A percentile compares a stretch with the other conserved stretches of the same genome.
phyloP scores from a whole-genome alignment of 2,329 filamentous ascomycete species.

The Penicillium sclerotigenum region DNA sequence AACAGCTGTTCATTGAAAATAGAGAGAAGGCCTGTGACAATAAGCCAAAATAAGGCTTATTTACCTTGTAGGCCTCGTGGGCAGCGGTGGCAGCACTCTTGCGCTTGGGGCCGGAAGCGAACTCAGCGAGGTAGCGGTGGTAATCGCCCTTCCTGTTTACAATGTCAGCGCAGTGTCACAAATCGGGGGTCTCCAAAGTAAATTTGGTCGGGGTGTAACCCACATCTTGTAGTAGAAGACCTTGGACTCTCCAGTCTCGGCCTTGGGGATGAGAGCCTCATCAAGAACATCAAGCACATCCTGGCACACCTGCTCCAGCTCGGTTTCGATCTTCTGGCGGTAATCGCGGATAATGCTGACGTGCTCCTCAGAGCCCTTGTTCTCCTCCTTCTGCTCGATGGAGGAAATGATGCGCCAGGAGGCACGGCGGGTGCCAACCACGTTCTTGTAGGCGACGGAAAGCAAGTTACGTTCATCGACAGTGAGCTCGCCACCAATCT shows the following conservation, averaged over 20 bases:
- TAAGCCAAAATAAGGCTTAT: constrained; percentile 23
- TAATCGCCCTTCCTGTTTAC: constrained; percentile 96
- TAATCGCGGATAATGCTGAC: constrained; percentile 92
- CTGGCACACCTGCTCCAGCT: constrained; percentile 97
- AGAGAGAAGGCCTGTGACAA: neutral
- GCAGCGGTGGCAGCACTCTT: constrained; percentile 93
- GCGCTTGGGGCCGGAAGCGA: constrained; percentile 89
- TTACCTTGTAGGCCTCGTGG: constrained; percentile 96
- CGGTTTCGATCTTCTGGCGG: constrained; percentile 95
- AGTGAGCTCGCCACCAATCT: constrained; percentile 66
- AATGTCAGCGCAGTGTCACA: constrained; percentile 73
- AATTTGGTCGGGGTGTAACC: neutral
- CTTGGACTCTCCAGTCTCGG: constrained; percentile 96
- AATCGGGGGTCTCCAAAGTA: neutral
- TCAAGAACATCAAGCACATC: constrained; percentile 95
- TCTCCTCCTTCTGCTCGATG: constrained; percentile 99
- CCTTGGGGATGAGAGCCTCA: constrained; percentile 89
- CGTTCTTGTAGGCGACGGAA: constrained; percentile 99
- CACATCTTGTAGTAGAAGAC: constrained; percentile 99
- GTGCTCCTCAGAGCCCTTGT: constrained; percentile 95
- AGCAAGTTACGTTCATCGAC: constrained; percentile 84
- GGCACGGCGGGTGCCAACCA: constrained; percentile 94
- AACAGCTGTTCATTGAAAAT: neutral
- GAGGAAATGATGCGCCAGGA: constrained; percentile 99
- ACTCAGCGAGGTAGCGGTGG: constrained; percentile 98